Evolutionary conservation across 768 basidiomycete species (phyloP).

Genomic region (Gelatoporia subvermispora): DNA sequence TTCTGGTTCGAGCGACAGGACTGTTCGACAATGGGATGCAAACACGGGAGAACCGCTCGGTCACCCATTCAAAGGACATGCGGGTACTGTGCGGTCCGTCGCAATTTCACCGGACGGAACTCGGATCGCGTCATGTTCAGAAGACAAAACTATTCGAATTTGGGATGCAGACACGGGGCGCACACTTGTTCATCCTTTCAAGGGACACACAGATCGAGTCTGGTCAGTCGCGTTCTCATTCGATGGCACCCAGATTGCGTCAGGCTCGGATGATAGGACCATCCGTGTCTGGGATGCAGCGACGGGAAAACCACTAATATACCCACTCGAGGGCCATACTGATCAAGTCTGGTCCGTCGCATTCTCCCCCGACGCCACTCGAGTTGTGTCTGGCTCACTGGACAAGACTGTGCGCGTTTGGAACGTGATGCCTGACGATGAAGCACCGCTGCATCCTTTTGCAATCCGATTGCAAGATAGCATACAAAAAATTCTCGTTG

Average conservation of each 20-base stretch:
- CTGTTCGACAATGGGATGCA: too few species aligned
- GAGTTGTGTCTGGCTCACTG: too few species aligned
- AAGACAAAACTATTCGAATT: conserved; percentile 12
- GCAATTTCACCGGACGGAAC: conserved; percentile 15
- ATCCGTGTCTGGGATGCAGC: neutral
- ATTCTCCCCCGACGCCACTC: neutral
- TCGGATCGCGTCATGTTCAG: conserved; percentile 11
- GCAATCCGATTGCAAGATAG: too few species aligned
- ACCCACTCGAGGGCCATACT: neutral
- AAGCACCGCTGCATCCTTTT: too few species aligned
- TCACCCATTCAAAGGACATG: too few species aligned
- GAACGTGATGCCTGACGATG: too few species aligned
- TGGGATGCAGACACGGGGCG: neutral
- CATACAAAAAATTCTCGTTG: too few species aligned
- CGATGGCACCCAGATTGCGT: neutral
- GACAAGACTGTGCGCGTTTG: too few species aligned
- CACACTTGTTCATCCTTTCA: neutral
- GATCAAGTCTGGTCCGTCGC: neutral
- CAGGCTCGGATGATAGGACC: neutral
- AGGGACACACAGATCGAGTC: neutral
- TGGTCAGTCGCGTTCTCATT: neutral
- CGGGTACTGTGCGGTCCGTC: conserved; percentile 27
- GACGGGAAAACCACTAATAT: neutral
- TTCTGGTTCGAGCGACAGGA: too few species aligned
- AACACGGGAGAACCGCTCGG: too few species aligned